These are phyloP conservation scores for Trichophyton mentagrophytes DNA, from an alignment of 2,329 filamentous ascomycete species.

Conservation along the genomic window DNA sequence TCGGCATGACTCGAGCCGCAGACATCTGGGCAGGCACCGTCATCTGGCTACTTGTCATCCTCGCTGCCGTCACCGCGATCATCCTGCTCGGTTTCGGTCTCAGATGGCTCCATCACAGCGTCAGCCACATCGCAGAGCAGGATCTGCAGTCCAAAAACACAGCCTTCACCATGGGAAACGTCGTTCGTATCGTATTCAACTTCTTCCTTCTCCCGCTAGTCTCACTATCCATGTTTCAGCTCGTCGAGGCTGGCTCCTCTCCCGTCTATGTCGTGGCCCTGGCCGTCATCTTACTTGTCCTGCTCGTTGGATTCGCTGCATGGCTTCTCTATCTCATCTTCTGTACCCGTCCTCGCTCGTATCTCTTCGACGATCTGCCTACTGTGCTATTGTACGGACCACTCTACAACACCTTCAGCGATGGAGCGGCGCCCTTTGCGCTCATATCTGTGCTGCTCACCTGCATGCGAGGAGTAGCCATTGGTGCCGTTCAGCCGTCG, in stretches of 20 bases:
- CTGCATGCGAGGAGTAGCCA: conserved; percentile 73
- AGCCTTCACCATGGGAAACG: conserved; percentile 68
- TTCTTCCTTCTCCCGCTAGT: conserved; percentile 83
- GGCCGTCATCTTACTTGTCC: conserved; percentile 59
- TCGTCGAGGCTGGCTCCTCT: conserved; percentile 60
- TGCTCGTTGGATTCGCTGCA: conserved; percentile 58
- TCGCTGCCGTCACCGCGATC: conserved; percentile 53
- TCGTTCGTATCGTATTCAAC: conserved; percentile 79
- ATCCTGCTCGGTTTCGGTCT: conserved; percentile 64
- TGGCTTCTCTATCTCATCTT: conserved; percentile 76
- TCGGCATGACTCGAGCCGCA: conserved; percentile 60
- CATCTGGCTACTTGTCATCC: conserved; percentile 71
- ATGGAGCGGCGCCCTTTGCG: conserved; percentile 82
- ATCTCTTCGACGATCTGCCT: conserved; percentile 83
- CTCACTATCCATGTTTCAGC: conserved; percentile 77
- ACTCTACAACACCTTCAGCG: conserved; percentile 93
- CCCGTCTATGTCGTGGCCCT: conserved; percentile 59
- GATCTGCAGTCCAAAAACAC: conserved; percentile 84
- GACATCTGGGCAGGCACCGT: conserved; percentile 95
- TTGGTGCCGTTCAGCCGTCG: conserved; percentile 83
- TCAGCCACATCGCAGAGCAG: conserved; percentile 64
- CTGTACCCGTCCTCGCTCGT: conserved; percentile 65
- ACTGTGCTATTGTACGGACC: conserved; percentile 84
- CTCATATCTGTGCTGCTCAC: conserved; percentile 75
- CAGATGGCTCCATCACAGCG: conserved; percentile 61